Evolutionary conservation across 768 basidiomycete species (phyloP).

Genomic region (Boletus reticulatus): DNA sequence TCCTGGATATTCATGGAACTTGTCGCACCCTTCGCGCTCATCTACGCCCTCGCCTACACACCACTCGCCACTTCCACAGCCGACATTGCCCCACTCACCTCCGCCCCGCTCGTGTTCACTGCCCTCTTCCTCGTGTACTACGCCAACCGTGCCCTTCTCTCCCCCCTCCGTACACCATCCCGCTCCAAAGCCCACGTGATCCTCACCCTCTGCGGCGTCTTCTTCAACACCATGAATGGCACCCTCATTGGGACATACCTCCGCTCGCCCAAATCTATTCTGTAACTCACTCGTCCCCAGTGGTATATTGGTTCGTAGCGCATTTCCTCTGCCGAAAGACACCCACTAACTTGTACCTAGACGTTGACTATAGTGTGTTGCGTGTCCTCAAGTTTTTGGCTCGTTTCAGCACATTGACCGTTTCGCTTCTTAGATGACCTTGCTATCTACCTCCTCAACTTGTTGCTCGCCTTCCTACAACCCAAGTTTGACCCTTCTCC

Average conservation of each 20-base stretch:
- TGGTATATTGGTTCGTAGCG: slow-evolving; percentile 85
- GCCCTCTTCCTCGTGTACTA: slow-evolving; percentile 74
- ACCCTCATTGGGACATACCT: slow-evolving; percentile 69
- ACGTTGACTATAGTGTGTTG: slow-evolving; percentile 54
- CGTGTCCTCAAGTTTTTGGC: slow-evolving; percentile 37
- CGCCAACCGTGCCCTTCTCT: slow-evolving; percentile 75
- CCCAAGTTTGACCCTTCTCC: slow-evolving; percentile 97
- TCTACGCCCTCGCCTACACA: slow-evolving; percentile 46
- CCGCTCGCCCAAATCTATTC: slow-evolving; percentile 40
- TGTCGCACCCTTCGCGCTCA: slow-evolving; percentile 55
- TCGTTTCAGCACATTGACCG: neutral
- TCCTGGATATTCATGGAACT: slow-evolving; percentile 84
- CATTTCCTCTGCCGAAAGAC: neutral
- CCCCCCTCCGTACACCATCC: slow-evolving; percentile 76
- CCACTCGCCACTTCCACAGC: slow-evolving; percentile 42
- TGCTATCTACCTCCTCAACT: slow-evolving; percentile 93
- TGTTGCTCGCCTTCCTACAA: slow-evolving; percentile 95
- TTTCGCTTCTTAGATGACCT: slow-evolving; percentile 61
- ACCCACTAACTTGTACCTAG: neutral
- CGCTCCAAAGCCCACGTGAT: slow-evolving; percentile 72
- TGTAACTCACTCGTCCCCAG: slow-evolving; percentile 36
- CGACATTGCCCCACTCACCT: slow-evolving; percentile 30
- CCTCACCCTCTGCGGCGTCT: slow-evolving; percentile 52
- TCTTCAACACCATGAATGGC: slow-evolving; percentile 76
- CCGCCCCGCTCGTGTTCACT: slow-evolving; percentile 50